Percentiles rank a stretch among this genome's conserved stretches.
These are phyloP conservation scores for Pythium monospermum DNA, from an alignment of 352 stramenopile genomes.

Conservation along the genomic window DNA sequence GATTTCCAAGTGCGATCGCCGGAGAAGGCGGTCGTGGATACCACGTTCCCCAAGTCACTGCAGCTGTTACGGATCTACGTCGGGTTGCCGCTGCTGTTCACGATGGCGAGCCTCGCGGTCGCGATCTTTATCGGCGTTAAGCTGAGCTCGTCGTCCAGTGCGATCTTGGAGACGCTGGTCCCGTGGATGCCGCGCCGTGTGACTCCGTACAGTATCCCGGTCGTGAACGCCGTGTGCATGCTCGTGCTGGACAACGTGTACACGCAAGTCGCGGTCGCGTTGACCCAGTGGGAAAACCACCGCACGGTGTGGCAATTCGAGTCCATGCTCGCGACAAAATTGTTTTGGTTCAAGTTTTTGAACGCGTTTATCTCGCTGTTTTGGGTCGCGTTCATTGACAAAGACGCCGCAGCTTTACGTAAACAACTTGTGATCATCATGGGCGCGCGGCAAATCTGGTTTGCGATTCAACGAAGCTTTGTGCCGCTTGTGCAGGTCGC, in stretches of 20 bases:
- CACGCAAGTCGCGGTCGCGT: conserved; percentile 41
- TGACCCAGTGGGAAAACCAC: conserved; percentile 78
- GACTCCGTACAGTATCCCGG: conserved; percentile 50
- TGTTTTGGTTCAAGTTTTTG: conserved; percentile 83
- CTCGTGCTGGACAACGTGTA: conserved; percentile 71
- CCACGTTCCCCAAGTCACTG: conserved; percentile 55
- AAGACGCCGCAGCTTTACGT: conserved; percentile 36
- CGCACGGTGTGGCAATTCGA: conserved; percentile 75
- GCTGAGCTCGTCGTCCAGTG: conserved; percentile 26
- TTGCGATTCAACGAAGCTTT: conserved; percentile 45
- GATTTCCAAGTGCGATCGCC: conserved; percentile 61
- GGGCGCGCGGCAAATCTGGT: conserved; percentile 65
- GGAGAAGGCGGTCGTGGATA: conserved; percentile 37
- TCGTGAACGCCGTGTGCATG: conserved; percentile 67
- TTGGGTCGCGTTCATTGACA: conserved; percentile 71
- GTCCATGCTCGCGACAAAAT: conserved; percentile 66
- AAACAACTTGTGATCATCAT: conserved; percentile 73
- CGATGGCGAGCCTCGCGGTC: conserved; percentile 45
- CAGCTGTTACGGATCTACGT: conserved; percentile 58
- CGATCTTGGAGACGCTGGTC: conserved; percentile 21
- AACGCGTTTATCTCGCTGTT: conserved; percentile 82
- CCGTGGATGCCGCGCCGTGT: conserved; percentile 35
- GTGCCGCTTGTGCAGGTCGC: conserved; percentile 48
- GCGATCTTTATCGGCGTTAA: conserved; percentile 59
- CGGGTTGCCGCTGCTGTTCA: conserved; percentile 45